phyloP scores from a whole-genome alignment of 2,329 filamentous ascomycete species.

The Annulohypoxylon truncatum region DNA sequence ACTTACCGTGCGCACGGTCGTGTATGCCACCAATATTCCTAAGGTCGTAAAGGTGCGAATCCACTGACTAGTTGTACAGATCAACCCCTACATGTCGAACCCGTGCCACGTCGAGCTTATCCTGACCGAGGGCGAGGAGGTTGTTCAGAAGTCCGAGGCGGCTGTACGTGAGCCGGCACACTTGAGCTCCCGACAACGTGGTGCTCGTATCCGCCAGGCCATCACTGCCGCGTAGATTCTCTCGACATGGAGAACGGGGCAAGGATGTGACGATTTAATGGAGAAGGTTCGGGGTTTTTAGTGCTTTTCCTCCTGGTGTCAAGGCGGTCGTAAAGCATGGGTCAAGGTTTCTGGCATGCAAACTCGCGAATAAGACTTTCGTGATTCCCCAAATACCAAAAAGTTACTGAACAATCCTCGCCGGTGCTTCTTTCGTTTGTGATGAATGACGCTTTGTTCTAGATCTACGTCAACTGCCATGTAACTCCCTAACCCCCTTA shows the following conservation, averaged over 20 bases:
- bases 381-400: constrained; percentile 49
- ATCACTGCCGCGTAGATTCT: constrained; percentile 70
- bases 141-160: constrained; percentile 87
- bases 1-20: constrained; percentile 99
- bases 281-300: constrained; percentile 48
- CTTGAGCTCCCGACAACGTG: constrained; percentile 93
- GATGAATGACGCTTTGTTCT: background rate
- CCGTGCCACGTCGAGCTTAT: constrained; percentile 99
- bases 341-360: constrained; percentile 53
- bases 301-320: constrained; percentile 53
- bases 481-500: background rate
- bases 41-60: background rate
- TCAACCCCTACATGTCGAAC: constrained; percentile 99
- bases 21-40: constrained; percentile 71
- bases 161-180: constrained; percentile 73
- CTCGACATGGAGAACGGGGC: constrained; percentile 8
- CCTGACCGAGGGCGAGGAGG: constrained; percentile 96
- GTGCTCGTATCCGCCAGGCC: constrained; percentile 72
- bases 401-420: constrained; percentile 43
- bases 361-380: constrained; percentile 48
- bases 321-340: constrained; percentile 54
- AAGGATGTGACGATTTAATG: constrained; percentile 48
- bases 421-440: background rate
- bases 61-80: constrained; percentile 66
- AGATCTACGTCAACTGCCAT: background rate